Percentiles rank a stretch among this genome's conserved stretches.
phyloP scores from a whole-genome alignment of 345 rosid species.

The Noccaea caerulescens region DNA sequence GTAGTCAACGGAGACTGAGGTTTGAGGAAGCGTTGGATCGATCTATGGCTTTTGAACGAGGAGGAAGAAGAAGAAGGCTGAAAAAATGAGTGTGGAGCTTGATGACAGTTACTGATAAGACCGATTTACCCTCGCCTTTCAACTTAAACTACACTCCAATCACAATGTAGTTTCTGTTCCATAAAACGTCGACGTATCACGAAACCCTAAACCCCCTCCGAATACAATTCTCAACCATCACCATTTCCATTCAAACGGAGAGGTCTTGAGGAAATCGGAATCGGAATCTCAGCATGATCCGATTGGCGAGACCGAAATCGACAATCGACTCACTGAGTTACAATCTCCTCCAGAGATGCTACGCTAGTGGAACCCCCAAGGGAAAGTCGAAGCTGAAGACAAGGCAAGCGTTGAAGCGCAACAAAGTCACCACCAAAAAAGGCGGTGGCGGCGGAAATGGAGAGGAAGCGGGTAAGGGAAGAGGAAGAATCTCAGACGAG shows the following conservation, averaged over 20 bases:
- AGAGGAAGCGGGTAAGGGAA: conserved; percentile 30
- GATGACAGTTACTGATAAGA: conserved; percentile 24
- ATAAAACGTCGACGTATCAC: not conserved
- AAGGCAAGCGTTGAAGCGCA: conserved; percentile 53
- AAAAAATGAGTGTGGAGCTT: conserved; percentile 14
- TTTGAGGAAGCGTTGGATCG: conserved; percentile 33
- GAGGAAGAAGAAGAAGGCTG: conserved; percentile 11
- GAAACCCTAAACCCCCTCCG: conserved; percentile 20
- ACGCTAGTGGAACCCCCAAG: conserved; percentile 67
- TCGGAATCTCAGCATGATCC: conserved; percentile 40
- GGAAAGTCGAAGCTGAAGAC: conserved; percentile 65
- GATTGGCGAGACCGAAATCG: conserved; percentile 42
- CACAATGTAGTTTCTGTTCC: not conserved
- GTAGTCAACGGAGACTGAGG: conserved; percentile 47
- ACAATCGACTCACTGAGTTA: conserved; percentile 32
- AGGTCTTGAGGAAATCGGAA: not conserved
- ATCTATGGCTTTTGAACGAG: conserved; percentile 31
- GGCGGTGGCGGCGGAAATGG: conserved; percentile 30
- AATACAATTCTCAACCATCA: not conserved
- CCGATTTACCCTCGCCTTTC: conserved; percentile 27
- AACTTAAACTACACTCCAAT: not conserved
- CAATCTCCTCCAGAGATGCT: conserved; percentile 56
- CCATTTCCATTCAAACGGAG: conserved; percentile 24
- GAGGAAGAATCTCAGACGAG: conserved; percentile 49
- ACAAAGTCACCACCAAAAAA: conserved; percentile 55